These are phyloP conservation scores for Pseudozyma tsukubaensis DNA, from an alignment of 1,284 basidiomycete genomes.

Conservation along the genomic window DNA sequence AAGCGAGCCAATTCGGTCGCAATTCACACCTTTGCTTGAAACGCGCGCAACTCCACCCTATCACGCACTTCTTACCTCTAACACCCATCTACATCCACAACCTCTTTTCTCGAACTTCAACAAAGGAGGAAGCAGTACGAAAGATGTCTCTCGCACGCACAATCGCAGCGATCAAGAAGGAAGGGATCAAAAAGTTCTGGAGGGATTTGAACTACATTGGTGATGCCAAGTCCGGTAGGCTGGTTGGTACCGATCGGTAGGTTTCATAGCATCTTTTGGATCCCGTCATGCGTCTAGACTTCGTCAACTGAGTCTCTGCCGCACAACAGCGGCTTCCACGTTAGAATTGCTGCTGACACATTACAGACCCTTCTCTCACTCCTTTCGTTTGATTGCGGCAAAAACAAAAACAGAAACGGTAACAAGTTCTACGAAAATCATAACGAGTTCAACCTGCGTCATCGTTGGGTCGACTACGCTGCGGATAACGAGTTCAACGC, in stretches of 20 bases:
- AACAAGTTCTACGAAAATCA: slow-evolving; percentile 68
- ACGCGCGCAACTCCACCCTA: not conserved
- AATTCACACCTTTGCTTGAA: slow-evolving; percentile 4
- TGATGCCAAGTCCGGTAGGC: slow-evolving; percentile 65
- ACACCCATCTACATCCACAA: not conserved
- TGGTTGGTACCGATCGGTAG: slow-evolving; percentile 64
- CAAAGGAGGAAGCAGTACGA: slow-evolving; percentile 5
- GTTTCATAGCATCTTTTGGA: no score
- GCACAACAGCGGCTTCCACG: no score
- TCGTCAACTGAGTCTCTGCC: no score
- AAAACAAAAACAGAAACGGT: slow-evolving; percentile 63
- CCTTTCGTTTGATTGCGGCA: no score
- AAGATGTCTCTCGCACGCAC: slow-evolving; percentile 66
- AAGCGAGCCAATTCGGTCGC: slow-evolving; percentile 31
- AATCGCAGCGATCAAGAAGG: slow-evolving; percentile 61
- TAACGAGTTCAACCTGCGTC: slow-evolving; percentile 60
- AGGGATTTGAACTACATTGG: slow-evolving; percentile 66
- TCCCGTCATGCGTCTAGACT: not conserved
- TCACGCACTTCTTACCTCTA: not conserved
- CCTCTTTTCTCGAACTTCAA: not conserved
- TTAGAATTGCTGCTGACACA: no score
- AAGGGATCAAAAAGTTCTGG: slow-evolving; percentile 64
- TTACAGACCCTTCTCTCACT: no score
- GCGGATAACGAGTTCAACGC: slow-evolving; percentile 62
- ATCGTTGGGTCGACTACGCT: slow-evolving; percentile 66